Evolutionary conservation across 495 filamentous ascomycete genomes (phyloP).

Genomic region (Lophium mytilinum): DNA sequence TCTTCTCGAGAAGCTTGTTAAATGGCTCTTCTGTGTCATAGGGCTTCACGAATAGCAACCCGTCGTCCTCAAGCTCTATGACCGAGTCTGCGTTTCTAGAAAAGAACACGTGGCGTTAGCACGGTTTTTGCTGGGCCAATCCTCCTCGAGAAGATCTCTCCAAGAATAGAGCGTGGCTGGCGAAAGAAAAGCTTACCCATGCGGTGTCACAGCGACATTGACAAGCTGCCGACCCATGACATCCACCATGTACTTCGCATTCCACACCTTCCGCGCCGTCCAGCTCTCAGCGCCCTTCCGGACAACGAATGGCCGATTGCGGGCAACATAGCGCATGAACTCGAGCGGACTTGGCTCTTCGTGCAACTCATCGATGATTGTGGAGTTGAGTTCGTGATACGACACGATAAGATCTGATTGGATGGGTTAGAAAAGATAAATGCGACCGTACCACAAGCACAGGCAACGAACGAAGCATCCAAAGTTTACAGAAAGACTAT

Average conservation of each 20-base stretch:
- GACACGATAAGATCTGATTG: slow-evolving; percentile 45
- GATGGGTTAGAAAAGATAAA: not conserved
- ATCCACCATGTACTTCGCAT: slow-evolving; percentile 43
- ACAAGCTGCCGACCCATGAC: slow-evolving; percentile 45
- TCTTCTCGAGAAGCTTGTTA: slow-evolving; percentile 27
- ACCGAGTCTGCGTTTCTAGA: slow-evolving; percentile 55
- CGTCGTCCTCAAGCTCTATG: slow-evolving; percentile 32
- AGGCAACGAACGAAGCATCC: not conserved
- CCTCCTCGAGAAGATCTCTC: not conserved
- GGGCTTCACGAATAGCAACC: slow-evolving; percentile 45
- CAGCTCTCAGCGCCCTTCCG: slow-evolving; percentile 49
- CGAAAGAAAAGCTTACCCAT: slow-evolving; percentile 42
- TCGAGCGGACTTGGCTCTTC: slow-evolving; percentile 59
- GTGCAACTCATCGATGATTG: slow-evolving; percentile 46
- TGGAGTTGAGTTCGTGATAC: slow-evolving; percentile 61
- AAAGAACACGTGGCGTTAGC: not conserved
- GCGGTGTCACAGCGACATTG: slow-evolving; percentile 63
- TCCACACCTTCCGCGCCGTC: slow-evolving; percentile 54
- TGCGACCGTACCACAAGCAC: too few relatives aligned
- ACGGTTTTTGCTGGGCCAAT: not conserved
- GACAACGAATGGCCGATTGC: slow-evolving; percentile 63
- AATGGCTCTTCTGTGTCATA: slow-evolving; percentile 34
- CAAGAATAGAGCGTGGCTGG: not conserved
- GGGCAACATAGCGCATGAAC: slow-evolving; percentile 61
- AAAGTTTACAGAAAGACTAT: not conserved